Evolutionary conservation across 495 filamentous ascomycete genomes (phyloP).

Genomic region (Lichina pygmaea): DNA sequence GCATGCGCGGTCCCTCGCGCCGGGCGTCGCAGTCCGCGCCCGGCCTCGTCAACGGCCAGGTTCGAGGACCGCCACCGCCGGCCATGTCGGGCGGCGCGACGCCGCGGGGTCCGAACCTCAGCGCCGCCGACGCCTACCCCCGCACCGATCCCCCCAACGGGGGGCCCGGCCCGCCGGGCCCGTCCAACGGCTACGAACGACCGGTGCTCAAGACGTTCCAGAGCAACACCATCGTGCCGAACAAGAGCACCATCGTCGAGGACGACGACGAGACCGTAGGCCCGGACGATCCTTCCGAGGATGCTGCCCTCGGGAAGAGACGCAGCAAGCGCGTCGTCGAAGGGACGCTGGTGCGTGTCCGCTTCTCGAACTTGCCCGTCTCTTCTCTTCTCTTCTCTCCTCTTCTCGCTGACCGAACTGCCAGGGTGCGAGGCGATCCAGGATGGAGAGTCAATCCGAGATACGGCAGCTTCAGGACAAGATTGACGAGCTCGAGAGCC

Average conservation of each 20-base stretch:
- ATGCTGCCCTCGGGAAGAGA: constrained; percentile 11
- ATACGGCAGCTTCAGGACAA: constrained; percentile 48
- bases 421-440: background rate
- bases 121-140: background rate
- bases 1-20: constrained; percentile 22
- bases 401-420: background rate
- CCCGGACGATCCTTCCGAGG: constrained; percentile 35
- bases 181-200: constrained; percentile 20
- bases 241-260: constrained; percentile 95
- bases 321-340: constrained; percentile 20
- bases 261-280: constrained; percentile 44
- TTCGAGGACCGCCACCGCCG: constrained; percentile 4
- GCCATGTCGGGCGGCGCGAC: constrained; percentile 7
- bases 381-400: background rate
- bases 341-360: background rate
- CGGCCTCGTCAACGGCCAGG: constrained; percentile 10
- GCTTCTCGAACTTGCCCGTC: background rate
- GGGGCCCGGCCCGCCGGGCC: constrained; percentile 4
- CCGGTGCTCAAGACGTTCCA: constrained; percentile 79
- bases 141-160: background rate
- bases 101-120: background rate
- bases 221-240: constrained; percentile 85
- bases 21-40: constrained; percentile 19
- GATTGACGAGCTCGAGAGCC: constrained; percentile 39
- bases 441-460: constrained; percentile 46